Conservation (phyloP, 2,329 filamentous ascomycete species). For the Sporothrix mexicana region DNA sequence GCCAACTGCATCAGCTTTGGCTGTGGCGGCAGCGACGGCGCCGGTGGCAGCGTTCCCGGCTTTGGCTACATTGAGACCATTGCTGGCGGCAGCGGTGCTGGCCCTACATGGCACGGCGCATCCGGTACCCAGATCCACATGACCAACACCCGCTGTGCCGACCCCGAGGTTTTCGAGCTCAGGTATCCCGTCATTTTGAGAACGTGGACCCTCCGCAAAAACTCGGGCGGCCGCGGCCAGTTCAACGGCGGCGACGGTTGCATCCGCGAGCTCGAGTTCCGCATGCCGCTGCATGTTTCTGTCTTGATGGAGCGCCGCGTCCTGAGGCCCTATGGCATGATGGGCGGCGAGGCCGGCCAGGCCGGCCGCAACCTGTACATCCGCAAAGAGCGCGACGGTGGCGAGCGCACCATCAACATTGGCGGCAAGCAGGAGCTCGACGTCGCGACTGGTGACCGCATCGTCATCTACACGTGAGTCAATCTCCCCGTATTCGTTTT, state of each 20-base stretch:
- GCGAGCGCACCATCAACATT: constrained; percentile 25
- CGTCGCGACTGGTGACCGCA: constrained; percentile 13
- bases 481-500: too few species aligned
- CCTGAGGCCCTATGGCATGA: constrained; percentile 18
- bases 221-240: constrained; percentile 42
- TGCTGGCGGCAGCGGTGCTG: constrained; percentile 45
- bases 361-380: constrained; percentile 4
- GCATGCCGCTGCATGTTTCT: constrained; percentile 30
- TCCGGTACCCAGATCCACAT: constrained; percentile 42
- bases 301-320: constrained; percentile 16
- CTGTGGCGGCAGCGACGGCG: constrained; percentile 30
- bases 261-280: constrained; percentile 45
- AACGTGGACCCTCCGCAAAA: constrained; percentile 41
- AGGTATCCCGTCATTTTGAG: constrained; percentile 45
- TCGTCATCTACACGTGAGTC: constrained; percentile 23
- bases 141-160: constrained; percentile 45
- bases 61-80: constrained; percentile 45
- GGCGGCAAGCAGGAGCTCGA: constrained; percentile 28
- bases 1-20: constrained; percentile 46
- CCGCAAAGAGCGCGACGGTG: constrained; percentile 7
- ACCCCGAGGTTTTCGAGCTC: constrained; percentile 46
- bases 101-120: constrained; percentile 42
- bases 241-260: constrained; percentile 46
- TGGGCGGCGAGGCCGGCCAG: constrained; percentile 12
- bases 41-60: constrained; percentile 37